Evolutionary conservation across 768 basidiomycete genomes (phyloP).

Genomic region (Hemileccinum rubropunctum): DNA sequence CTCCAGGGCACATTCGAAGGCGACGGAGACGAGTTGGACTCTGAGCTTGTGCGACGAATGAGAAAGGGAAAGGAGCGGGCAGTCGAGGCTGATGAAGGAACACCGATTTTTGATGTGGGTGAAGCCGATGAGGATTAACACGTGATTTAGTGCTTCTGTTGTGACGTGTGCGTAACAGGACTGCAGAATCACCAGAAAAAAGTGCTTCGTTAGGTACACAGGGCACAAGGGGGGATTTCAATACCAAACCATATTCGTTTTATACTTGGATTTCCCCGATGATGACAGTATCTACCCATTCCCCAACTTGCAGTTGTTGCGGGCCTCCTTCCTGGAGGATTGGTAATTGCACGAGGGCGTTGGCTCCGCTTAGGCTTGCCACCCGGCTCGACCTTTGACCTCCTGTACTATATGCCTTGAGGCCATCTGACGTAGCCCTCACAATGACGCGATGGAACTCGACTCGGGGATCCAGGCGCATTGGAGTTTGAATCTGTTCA

Average conservation of each 20-base stretch:
- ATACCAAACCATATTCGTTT: neutral
- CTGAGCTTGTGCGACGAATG: conserved; percentile 32
- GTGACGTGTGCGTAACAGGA: neutral
- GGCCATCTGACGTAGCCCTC: conserved; percentile 37
- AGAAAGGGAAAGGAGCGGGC: conserved; percentile 52
- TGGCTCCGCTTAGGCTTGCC: conserved; percentile 77
- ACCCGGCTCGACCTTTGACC: conserved; percentile 84
- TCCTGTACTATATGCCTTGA: conserved; percentile 77
- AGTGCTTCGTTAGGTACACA: neutral
- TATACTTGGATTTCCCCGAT: conserved; percentile 60
- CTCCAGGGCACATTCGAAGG: conserved; percentile 41
- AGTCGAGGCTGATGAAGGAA: conserved; percentile 27
- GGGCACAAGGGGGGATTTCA: neutral
- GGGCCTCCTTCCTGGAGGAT: conserved; percentile 33
- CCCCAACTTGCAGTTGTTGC: conserved; percentile 49
- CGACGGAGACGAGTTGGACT: conserved; percentile 44
- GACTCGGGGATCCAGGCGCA: conserved; percentile 68
- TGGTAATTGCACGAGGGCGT: conserved; percentile 74
- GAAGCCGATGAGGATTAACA: conserved; percentile 44
- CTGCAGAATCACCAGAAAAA: neutral
- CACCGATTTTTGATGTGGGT: conserved; percentile 57
- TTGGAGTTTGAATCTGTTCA: conserved; percentile 51
- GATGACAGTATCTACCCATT: conserved; percentile 55
- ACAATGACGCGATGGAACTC: conserved; percentile 84
- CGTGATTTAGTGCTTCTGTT: conserved; percentile 1